Evolutionary conservation across 176 grass and related monocot genomes (phyloP), one percentile per base, ranked within the genome.

Genomic region (Thalia dealbata): DNA sequence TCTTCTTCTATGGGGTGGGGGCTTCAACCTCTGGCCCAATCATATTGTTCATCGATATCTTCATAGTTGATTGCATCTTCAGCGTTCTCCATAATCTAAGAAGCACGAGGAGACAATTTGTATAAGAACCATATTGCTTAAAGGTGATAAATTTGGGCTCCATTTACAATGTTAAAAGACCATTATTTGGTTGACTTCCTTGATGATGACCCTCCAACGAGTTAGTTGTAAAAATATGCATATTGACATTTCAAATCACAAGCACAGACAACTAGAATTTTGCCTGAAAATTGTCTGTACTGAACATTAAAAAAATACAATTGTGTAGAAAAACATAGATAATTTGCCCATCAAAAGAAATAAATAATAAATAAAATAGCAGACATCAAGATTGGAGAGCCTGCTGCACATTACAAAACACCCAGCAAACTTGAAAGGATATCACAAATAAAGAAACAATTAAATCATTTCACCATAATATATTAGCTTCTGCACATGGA

Each of bases 21-120:
- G 85, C 76, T 75, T 97, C 85, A 80, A 92, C 82, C 84, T 96
- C 93, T 86, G 93, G 93, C 61, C 93, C 93, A n/a, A 88, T 97
- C 93, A 88, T 97, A 97, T 76, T 92, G 85, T 80, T 97, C 93
- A 83, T 97, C 93, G 68, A 97, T 92, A 79, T 92, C 93, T 91
- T 92, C 89, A 79, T 97, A 97, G 77, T 97, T 82, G 63, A 97
- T 77, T 80, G 93, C 93, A 80, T 97, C 93, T 78, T 97, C 93
- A 74, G 87, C 93, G 73, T 97, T 97, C 81, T 92, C 93, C 89
- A 72, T 97, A 97, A 82, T 97, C 93, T 97, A 75, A 71, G 50
- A 55, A 14, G 56, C 32, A 86, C 71, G 3, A 77, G 55, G 23
- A 83, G 61, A 68, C 35, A 11, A 19, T 52, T 68, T 3, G 58